These are phyloP conservation scores for Colletotrichum navitas DNA, from an alignment of 2,329 filamentous ascomycete species.

Conservation along the genomic window DNA sequence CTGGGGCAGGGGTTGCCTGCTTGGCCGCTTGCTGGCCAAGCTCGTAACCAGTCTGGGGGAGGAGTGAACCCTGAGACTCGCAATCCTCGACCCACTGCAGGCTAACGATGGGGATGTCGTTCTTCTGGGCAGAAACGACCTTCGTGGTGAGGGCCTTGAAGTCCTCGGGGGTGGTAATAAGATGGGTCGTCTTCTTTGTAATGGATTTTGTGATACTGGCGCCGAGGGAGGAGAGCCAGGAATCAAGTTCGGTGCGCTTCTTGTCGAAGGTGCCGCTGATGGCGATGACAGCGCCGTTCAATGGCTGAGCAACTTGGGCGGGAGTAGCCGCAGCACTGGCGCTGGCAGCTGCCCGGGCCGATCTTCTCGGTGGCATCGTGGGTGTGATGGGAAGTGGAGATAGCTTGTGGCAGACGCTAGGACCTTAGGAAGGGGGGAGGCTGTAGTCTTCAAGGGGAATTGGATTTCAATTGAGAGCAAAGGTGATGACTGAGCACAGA, in stretches of 20 bases:
- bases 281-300: conserved; percentile 65
- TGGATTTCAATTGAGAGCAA: not conserved
- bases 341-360: conserved; percentile 30
- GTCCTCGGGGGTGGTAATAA: conserved; percentile 68
- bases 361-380: conserved; percentile 39
- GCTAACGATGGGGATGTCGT: conserved; percentile 67
- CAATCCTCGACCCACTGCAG: conserved; percentile 74
- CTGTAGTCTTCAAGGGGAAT: not conserved
- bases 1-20: conserved; percentile 17
- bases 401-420: not conserved
- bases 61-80: conserved; percentile 55
- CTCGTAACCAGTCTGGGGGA: conserved; percentile 51
- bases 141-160: conserved; percentile 64
- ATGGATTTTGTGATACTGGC: conserved; percentile 62
- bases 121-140: conserved; percentile 60
- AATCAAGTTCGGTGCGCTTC: conserved; percentile 63
- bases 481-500: not conserved
- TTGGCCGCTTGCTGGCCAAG: conserved; percentile 36
- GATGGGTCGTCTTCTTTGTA: conserved; percentile 65
- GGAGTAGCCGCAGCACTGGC: conserved; percentile 11
- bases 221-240: conserved; percentile 62
- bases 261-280: conserved; percentile 72
- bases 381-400: conserved; percentile 13
- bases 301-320: conserved; percentile 46
- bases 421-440: not conserved